A percentile compares a stretch with the other conserved stretches of the same genome.
Conservation (phyloP, 306 rosid genomes). For the Cyclanthera cordifolia region DNA sequence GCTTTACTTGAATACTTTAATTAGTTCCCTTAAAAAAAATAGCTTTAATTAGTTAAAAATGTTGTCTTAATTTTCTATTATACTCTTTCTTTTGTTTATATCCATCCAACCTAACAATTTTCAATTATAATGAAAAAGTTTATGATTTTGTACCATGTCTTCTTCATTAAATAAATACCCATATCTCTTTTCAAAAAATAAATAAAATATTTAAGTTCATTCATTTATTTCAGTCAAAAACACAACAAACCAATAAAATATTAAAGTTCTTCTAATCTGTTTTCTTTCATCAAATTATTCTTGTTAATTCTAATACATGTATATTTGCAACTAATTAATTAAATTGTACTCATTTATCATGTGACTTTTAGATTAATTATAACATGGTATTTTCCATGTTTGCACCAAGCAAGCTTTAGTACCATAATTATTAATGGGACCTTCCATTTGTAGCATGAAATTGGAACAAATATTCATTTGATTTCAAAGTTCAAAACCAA, state of each 20-base stretch:
- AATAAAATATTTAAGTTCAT: background rate
- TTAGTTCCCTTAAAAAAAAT: too few species aligned
- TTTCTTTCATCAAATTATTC: background rate
- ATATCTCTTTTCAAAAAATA: too few species aligned
- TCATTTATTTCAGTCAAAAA: background rate
- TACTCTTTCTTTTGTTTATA: background rate
- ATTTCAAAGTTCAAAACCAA: background rate
- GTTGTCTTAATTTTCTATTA: background rate
- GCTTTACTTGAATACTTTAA: background rate
- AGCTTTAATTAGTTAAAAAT: background rate
- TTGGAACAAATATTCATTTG: background rate
- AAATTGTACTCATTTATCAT: background rate
- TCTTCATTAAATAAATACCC: background rate
- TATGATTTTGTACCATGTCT: background rate
- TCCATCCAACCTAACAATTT: background rate
- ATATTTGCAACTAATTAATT: background rate
- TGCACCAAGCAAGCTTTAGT: background rate
- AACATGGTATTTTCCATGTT: background rate
- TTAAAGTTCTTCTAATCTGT: background rate
- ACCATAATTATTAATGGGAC: background rate
- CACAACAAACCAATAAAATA: background rate
- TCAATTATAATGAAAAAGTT: background rate
- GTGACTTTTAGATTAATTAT: background rate
- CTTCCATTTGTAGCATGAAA: background rate
- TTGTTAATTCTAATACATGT: slow-evolving; percentile 3